Evolutionary conservation across 2,329 filamentous ascomycete genomes (phyloP).

Genomic region (Paecilomyces sp.): DNA sequence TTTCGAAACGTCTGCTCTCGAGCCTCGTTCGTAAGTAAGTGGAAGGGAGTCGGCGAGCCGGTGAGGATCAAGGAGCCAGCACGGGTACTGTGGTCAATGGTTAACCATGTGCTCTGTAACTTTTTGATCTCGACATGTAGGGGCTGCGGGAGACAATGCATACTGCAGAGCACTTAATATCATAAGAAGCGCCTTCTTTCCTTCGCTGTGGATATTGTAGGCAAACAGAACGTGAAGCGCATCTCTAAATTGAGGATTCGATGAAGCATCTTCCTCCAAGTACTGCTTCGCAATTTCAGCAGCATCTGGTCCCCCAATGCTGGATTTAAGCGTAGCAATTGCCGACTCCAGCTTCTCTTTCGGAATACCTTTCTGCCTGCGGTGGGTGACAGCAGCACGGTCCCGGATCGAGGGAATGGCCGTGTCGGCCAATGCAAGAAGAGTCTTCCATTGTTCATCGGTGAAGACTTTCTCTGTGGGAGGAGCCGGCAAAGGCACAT

Average conservation of each 20-base stretch:
- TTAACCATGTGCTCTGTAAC: neutral
- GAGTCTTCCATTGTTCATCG: slow-evolving; percentile 51
- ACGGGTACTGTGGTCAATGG: slow-evolving; percentile 36
- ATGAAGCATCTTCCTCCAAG: slow-evolving; percentile 41
- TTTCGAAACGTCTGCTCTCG: slow-evolving; percentile 47
- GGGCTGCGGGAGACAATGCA: slow-evolving; percentile 8
- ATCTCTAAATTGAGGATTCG: slow-evolving; percentile 44
- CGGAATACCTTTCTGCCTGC: slow-evolving; percentile 29
- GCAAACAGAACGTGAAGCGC: slow-evolving; percentile 42
- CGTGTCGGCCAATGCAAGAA: slow-evolving; percentile 52
- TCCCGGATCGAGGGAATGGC: slow-evolving; percentile 48
- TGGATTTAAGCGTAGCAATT: slow-evolving; percentile 8
- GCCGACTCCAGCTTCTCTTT: slow-evolving; percentile 33
- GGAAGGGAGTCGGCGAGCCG: slow-evolving; percentile 48
- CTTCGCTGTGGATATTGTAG: slow-evolving; percentile 42
- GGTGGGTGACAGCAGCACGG: slow-evolving; percentile 24
- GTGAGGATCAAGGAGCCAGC: slow-evolving; percentile 52
- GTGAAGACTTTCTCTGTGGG: slow-evolving; percentile 44
- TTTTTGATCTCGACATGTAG: neutral
- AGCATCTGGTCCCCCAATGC: slow-evolving; percentile 23
- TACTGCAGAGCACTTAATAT: slow-evolving; percentile 50
- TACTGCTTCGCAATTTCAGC: slow-evolving; percentile 36
- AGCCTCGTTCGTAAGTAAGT: slow-evolving; percentile 46
- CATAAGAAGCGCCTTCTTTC: slow-evolving; percentile 42
- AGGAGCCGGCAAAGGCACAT: slow-evolving; percentile 42